Evolutionary conservation across 192 early-diverging fungal genomes (phyloP).

Genomic region (Chytriomyces hyalinus): DNA sequence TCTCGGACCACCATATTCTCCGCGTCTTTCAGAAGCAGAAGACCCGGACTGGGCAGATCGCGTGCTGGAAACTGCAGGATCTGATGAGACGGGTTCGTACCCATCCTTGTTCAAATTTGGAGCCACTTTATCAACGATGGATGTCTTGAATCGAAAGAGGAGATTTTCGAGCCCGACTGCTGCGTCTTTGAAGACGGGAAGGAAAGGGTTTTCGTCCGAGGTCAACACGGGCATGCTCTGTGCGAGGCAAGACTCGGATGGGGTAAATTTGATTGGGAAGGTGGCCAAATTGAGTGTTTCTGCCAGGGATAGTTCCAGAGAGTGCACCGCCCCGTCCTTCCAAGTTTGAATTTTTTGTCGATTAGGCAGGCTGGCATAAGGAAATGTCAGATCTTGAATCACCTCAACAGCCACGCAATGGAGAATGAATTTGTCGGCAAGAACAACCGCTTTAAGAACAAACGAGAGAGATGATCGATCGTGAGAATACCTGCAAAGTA

Average conservation of each 20-base stretch:
- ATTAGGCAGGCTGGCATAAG: background rate
- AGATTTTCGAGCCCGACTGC: conserved; percentile 62
- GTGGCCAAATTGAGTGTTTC: conserved; percentile 31
- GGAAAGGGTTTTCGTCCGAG: conserved; percentile 20
- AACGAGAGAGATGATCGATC: conserved; percentile 70
- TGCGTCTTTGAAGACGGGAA: conserved; percentile 16
- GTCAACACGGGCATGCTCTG: background rate
- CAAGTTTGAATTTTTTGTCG: background rate
- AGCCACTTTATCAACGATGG: conserved; percentile 69
- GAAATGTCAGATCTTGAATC: conserved; percentile 16
- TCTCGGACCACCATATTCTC: conserved; percentile 1
- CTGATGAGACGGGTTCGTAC: conserved; percentile 50
- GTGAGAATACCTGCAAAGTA: conserved; percentile 39
- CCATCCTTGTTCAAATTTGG: conserved; percentile 75
- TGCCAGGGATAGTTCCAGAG: conserved; percentile 37
- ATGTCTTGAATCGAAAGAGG: conserved; percentile 63
- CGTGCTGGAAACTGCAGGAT: background rate
- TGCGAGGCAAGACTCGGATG: background rate
- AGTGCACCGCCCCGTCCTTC: conserved; percentile 49
- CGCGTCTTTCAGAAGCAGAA: background rate
- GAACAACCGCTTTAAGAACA: conserved; percentile 66
- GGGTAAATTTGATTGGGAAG: conserved; percentile 38
- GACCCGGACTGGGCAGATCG: background rate
- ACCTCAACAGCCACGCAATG: conserved; percentile 73
- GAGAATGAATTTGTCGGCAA: conserved; percentile 68